A percentile compares a stretch with the other conserved stretches of the same genome.
Conservation (phyloP, 768 basidiomycete species). For the Lactifluus pinguis region DNA sequence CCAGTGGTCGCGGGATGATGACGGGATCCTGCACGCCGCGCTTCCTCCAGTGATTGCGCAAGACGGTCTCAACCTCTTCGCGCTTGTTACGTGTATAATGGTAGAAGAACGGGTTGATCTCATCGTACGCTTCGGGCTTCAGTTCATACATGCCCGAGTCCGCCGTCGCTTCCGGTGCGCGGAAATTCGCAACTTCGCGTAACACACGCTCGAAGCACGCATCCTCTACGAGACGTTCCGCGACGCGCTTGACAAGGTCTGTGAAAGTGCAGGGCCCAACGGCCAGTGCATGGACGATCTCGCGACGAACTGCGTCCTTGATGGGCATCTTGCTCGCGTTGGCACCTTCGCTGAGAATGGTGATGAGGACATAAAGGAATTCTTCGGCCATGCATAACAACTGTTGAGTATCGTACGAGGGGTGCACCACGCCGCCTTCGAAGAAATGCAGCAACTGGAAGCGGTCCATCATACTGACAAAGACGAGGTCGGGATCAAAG, state of each 20-base stretch:
- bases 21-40: conserved; percentile 56
- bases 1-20: conserved; percentile 63
- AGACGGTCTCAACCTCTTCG: conserved; percentile 77
- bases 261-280: conserved; percentile 84
- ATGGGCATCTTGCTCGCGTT: conserved; percentile 63
- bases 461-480: conserved; percentile 83
- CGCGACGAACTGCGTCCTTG: conserved; percentile 57
- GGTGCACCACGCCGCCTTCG: conserved; percentile 49
- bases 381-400: conserved; percentile 87
- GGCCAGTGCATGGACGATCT: conserved; percentile 85
- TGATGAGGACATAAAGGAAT: conserved; percentile 78
- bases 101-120: conserved; percentile 93
- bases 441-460: conserved; percentile 81
- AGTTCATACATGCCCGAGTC: conserved; percentile 87
- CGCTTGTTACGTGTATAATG: conserved; percentile 92
- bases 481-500: conserved; percentile 66
- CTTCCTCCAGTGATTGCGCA: conserved; percentile 61
- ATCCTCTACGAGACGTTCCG: conserved; percentile 83
- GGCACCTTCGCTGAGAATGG: conserved; percentile 74
- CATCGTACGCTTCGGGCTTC: conserved; percentile 69
- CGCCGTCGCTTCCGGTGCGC: conserved; percentile 63
- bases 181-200: conserved; percentile 71
- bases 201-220: conserved; percentile 74
- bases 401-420: conserved; percentile 60
- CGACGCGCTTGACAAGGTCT: conserved; percentile 83